These are phyloP conservation scores for Diddensiella transvaalensis DNA, from an alignment of 805 yeast species.

Conservation along the genomic window DNA sequence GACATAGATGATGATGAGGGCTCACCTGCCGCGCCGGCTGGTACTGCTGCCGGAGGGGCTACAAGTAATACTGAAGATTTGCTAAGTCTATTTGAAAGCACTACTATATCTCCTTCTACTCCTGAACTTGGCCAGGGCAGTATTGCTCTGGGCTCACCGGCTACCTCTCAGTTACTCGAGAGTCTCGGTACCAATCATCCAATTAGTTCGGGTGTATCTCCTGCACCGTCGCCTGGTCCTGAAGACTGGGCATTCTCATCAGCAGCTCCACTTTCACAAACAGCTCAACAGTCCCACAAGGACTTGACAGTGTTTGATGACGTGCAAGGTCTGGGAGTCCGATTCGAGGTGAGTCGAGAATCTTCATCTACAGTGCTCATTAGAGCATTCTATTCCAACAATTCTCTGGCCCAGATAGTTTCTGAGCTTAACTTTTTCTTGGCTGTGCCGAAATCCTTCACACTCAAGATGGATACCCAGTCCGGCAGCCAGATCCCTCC, in stretches of 20 bases:
- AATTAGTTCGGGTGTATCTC: not conserved
- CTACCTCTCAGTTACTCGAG: slow-evolving; percentile 31
- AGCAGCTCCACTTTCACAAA: slow-evolving; percentile 7
- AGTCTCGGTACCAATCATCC: slow-evolving; percentile 6
- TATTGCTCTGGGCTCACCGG: slow-evolving; percentile 39
- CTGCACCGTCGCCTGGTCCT: slow-evolving; percentile 16
- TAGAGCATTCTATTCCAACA: slow-evolving; percentile 50
- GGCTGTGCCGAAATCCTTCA: slow-evolving; percentile 67
- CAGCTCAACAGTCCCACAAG: slow-evolving; percentile 6
- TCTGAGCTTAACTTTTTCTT: slow-evolving; percentile 54
- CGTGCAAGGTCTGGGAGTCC: slow-evolving; percentile 44
- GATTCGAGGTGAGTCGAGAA: slow-evolving; percentile 40
- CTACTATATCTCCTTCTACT: slow-evolving; percentile 44
- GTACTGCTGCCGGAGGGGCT: slow-evolving; percentile 28
- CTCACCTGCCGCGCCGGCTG: slow-evolving; percentile 25
- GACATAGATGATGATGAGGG: slow-evolving; percentile 63
- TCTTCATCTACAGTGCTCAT: slow-evolving; percentile 42
- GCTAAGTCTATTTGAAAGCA: slow-evolving; percentile 67
- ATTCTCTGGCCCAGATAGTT: slow-evolving; percentile 36
- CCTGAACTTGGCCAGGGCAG: slow-evolving; percentile 53
- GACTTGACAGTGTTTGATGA: slow-evolving; percentile 40
- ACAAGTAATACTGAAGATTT: slow-evolving; percentile 59
- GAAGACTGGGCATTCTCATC: slow-evolving; percentile 16
- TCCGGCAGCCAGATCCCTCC: slow-evolving; percentile 51
- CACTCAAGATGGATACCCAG: slow-evolving; percentile 59